Evolutionary conservation across 257 asterid species (phyloP).

Genomic region (Perilla frutescens): DNA sequence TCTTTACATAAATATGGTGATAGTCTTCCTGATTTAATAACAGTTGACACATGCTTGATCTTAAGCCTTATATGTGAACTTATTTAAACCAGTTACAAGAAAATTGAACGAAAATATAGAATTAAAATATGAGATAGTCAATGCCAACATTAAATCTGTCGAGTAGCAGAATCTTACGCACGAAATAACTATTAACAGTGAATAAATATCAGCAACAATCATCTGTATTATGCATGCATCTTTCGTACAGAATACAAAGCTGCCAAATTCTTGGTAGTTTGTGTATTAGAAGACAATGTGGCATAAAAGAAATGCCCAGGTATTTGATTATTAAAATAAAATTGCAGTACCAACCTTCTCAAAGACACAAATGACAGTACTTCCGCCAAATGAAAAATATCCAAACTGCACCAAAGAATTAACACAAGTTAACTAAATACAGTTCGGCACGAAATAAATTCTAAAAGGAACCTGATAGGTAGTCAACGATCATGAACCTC

Average conservation of each 20-base stretch:
- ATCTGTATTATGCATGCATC: background rate
- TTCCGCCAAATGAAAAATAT: constrained; percentile 98
- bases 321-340: background rate
- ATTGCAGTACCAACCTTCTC: constrained; percentile 70
- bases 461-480: background rate
- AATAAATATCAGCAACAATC: background rate
- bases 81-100: background rate
- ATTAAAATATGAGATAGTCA: background rate
- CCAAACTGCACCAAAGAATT: constrained; percentile 69
- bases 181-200: background rate
- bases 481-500: constrained; percentile 58
- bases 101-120: background rate
- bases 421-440: constrained; percentile 22
- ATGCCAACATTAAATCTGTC: constrained; percentile 2
- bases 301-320: background rate
- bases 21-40: background rate
- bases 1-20: background rate
- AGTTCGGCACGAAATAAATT: constrained; percentile 20
- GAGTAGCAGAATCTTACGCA: background rate
- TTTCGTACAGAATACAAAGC: background rate
- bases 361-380: constrained; percentile 92
- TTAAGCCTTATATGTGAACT: background rate
- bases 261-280: background rate
- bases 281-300: background rate
- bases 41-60: background rate